Evolutionary conservation across 202 grass and related monocot genomes (phyloP).

Genomic region (Digitaria exilis): DNA sequence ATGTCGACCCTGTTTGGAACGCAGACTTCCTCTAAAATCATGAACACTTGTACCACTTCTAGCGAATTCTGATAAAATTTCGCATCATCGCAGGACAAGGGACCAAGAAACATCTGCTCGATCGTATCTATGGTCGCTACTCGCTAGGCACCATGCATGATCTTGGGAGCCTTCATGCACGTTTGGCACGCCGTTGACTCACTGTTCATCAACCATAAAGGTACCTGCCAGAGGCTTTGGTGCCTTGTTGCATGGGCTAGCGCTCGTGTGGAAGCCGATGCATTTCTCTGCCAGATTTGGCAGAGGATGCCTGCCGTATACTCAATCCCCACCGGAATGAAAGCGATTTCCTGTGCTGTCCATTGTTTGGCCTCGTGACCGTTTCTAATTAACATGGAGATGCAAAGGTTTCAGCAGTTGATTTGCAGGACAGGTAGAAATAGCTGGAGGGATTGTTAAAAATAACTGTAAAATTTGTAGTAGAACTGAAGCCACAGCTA

Average conservation of each 20-base stretch:
- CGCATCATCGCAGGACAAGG: not conserved
- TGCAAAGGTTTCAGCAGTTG: not conserved
- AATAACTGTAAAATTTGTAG: not conserved
- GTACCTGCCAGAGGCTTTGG: not conserved
- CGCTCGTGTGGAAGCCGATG: not conserved
- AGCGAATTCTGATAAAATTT: not conserved
- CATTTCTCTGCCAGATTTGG: not conserved
- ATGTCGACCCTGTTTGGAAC: not conserved
- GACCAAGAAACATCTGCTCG: not conserved
- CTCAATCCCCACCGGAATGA: constrained; percentile 23
- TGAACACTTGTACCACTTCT: not conserved
- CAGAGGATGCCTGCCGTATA: constrained; percentile 24
- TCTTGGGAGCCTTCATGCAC: not conserved
- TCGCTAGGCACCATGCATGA: not conserved
- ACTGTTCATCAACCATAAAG: not conserved
- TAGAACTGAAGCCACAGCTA: too few relatives aligned
- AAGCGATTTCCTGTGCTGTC: not conserved
- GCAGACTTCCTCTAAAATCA: not conserved
- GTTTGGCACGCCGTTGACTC: not conserved
- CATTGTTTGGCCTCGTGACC: not conserved
- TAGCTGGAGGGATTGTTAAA: not conserved
- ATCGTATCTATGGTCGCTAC: too few relatives aligned
- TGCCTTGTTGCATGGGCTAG: not conserved
- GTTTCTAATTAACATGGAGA: not conserved
- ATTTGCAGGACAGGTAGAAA: not conserved